Percentiles rank a stretch among this genome's conserved stretches.
Evolutionary conservation across 257 asterid genomes (phyloP).

Genomic region (Solanum pinnatisectum): DNA sequence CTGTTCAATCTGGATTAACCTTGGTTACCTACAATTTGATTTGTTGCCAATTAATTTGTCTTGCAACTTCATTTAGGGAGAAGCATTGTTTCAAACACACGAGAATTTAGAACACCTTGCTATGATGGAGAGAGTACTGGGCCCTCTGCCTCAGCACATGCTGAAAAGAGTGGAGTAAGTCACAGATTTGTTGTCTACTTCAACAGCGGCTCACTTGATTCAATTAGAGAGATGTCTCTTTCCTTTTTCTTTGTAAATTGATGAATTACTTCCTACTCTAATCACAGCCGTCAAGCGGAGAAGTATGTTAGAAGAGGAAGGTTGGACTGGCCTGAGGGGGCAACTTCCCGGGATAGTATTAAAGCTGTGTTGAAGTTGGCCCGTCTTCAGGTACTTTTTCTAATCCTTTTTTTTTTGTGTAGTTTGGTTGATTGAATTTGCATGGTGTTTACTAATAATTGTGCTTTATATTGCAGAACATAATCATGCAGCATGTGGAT

Average conservation of each 20-base stretch:
- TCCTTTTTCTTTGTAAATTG: neutral
- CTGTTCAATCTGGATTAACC: neutral
- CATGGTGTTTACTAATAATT: neutral
- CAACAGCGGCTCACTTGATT: neutral
- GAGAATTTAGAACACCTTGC: slow-evolving; percentile 94
- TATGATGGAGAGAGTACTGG: slow-evolving; percentile 93
- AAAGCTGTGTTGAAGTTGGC: slow-evolving; percentile 66
- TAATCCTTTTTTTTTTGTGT: neutral
- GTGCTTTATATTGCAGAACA: slow-evolving; percentile 20
- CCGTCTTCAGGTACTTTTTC: slow-evolving; percentile 42
- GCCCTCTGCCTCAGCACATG: slow-evolving; percentile 72
- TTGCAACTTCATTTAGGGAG: slow-evolving; percentile 36
- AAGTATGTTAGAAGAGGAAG: slow-evolving; percentile 66
- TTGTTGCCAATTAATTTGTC: neutral
- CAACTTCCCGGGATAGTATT: slow-evolving; percentile 71
- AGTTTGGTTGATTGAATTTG: neutral
- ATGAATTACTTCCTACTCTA: neutral
- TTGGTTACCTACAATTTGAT: neutral
- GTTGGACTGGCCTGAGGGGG: slow-evolving; percentile 88
- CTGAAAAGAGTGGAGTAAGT: slow-evolving; percentile 72
- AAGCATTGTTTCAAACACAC: slow-evolving; percentile 82
- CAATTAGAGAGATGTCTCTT: neutral
- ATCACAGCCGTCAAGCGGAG: slow-evolving; percentile 58
- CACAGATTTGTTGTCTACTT: neutral
- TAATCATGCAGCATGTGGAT: slow-evolving; percentile 88